Evolutionary conservation across 306 rosid genomes (phyloP).

Genomic region (Medicago ruthenica): DNA sequence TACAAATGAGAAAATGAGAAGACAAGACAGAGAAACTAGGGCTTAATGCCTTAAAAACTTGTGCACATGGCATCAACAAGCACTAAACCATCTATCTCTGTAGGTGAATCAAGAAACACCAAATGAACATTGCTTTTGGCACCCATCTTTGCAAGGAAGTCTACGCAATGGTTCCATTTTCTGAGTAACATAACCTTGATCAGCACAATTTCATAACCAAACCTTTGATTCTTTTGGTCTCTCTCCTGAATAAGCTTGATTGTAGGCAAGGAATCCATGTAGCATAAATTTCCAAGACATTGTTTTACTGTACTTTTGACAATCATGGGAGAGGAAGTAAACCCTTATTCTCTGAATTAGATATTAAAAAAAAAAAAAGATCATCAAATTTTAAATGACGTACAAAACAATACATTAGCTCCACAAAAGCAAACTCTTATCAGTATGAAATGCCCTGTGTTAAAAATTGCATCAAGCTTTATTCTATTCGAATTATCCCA

Average conservation of each 20-base stretch:
- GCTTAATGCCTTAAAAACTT: background rate
- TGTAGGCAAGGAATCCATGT: background rate
- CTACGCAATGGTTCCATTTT: background rate
- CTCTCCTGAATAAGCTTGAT: background rate
- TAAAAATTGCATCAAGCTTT: slow-evolving; percentile 26
- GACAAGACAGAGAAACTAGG: slow-evolving; percentile 8
- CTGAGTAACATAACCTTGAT: background rate
- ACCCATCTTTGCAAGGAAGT: background rate
- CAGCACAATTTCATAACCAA: slow-evolving; percentile 3
- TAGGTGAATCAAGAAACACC: background rate
- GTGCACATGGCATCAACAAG: background rate
- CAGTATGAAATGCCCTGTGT: slow-evolving; percentile 29
- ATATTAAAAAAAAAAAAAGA: background rate
- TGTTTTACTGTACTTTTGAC: background rate
- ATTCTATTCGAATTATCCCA: slow-evolving; percentile 76
- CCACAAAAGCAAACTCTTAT: slow-evolving; percentile 10
- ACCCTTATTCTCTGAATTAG: slow-evolving; percentile 13
- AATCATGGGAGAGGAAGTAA: slow-evolving; percentile 17
- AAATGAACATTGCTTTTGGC: background rate
- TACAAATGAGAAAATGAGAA: background rate
- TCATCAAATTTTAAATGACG: slow-evolving; percentile 1
- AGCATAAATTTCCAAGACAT: background rate
- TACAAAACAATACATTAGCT: slow-evolving; percentile 33
- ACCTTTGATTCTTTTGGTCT: background rate
- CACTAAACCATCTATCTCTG: background rate